Evolutionary conservation across 768 basidiomycete genomes (phyloP).

Genomic region (Termitomyces titanicus): DNA sequence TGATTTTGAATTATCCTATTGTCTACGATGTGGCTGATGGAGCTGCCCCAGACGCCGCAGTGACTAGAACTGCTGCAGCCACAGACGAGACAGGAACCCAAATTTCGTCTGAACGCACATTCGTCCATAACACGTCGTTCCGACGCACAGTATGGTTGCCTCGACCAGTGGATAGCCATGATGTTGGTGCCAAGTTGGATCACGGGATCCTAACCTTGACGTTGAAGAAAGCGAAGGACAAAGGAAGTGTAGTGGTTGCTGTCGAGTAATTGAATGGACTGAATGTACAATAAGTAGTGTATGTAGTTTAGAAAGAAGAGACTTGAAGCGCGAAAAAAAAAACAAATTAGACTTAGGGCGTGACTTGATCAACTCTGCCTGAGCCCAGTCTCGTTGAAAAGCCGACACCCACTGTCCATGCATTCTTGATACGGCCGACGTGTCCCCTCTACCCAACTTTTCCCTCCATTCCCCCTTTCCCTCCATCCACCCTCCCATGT

Average conservation of each 20-base stretch:
- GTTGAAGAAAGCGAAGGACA: slow-evolving; percentile 59
- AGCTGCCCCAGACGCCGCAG: slow-evolving; percentile 16
- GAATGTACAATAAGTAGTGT: neutral
- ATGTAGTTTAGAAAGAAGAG: neutral
- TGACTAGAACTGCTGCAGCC: slow-evolving; percentile 10
- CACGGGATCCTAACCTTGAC: slow-evolving; percentile 69
- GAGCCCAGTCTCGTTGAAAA: slow-evolving; percentile 5
- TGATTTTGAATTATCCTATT: neutral
- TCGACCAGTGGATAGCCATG: slow-evolving; percentile 51
- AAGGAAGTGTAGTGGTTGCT: slow-evolving; percentile 46
- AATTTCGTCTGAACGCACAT: slow-evolving; percentile 58
- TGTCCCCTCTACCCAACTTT: slow-evolving; percentile 3
- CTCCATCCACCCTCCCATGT: slow-evolving; percentile 4
- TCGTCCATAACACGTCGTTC: slow-evolving; percentile 52
- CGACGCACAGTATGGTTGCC: slow-evolving; percentile 73
- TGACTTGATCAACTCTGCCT: slow-evolving; percentile 10
- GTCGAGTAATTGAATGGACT: slow-evolving; percentile 22
- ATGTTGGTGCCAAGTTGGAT: slow-evolving; percentile 58
- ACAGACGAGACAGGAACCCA: slow-evolving; percentile 33
- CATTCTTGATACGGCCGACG: slow-evolving; percentile 12
- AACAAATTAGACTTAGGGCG: slow-evolving; percentile 3
- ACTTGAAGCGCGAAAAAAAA: slow-evolving; percentile 4
- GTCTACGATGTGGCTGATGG: neutral
- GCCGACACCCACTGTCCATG: slow-evolving; percentile 10
- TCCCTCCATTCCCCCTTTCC: neutral